Percentiles rank a stretch among this genome's conserved stretches.
Conservation (phyloP, 768 basidiomycete genomes). For the Hemileccinum rubropunctum region DNA sequence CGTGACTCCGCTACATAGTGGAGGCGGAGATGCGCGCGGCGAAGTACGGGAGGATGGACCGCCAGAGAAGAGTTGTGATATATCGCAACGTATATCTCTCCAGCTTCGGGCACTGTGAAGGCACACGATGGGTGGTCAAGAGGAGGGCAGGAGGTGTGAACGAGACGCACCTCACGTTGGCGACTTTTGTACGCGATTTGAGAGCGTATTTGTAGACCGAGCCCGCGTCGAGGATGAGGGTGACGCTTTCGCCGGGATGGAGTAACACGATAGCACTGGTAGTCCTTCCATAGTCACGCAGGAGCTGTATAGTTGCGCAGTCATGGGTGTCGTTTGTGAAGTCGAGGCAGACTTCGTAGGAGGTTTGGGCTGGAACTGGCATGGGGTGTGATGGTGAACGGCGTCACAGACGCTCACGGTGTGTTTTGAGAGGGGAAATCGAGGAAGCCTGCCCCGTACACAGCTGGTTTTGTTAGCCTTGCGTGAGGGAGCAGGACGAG, state of each 20-base stretch:
- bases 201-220: conserved; percentile 67
- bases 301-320: conserved; percentile 59
- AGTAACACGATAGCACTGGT: conserved; percentile 54
- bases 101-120: conserved; percentile 58
- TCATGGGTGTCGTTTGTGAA: conserved; percentile 69
- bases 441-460: conserved; percentile 24
- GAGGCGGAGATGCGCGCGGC: conserved; percentile 33
- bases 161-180: conserved; percentile 60
- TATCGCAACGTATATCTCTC: conserved; percentile 59
- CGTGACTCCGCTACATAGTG: conserved; percentile 50
- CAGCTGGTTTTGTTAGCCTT: conserved; percentile 33
- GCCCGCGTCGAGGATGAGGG: conserved; percentile 67
- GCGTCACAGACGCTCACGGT: conserved; percentile 36
- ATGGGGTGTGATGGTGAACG: conserved; percentile 33
- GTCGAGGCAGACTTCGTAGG: conserved; percentile 65
- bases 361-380: conserved; percentile 54
- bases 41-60: conserved; percentile 30
- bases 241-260: conserved; percentile 60
- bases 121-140: background rate
- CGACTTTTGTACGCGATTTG: conserved; percentile 62
- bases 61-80: conserved; percentile 58
- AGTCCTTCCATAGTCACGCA: conserved; percentile 60
- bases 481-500: conserved; percentile 28
- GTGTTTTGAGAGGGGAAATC: conserved; percentile 12
- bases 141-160: conserved; percentile 1